phyloP scores from a whole-genome alignment of 805 yeast genomes.

The Zygosaccharomyces kombuchaensis region DNA sequence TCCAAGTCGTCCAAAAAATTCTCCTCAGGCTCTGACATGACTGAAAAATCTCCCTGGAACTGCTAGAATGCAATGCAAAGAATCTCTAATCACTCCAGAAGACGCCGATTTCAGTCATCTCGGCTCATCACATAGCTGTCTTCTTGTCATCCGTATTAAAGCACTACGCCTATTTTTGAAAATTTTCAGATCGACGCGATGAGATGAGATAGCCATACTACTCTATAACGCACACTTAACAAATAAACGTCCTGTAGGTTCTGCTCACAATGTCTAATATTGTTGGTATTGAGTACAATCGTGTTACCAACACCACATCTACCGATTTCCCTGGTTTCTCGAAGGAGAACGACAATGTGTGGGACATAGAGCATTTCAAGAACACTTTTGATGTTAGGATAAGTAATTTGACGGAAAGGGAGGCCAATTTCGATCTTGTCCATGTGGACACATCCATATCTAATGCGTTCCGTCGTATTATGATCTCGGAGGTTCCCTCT shows the following conservation, averaged over 20 bases:
- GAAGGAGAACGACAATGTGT: constrained; percentile 55
- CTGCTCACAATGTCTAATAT: constrained; percentile 43
- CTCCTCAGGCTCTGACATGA: constrained; percentile 8
- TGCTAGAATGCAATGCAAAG: background rate
- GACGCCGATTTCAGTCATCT: background rate
- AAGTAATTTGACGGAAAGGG: constrained; percentile 58
- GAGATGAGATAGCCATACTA: constrained; percentile 11
- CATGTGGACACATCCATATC: constrained; percentile 89
- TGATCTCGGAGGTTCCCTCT: constrained; percentile 95
- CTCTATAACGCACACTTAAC: background rate
- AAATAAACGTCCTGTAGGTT: background rate
- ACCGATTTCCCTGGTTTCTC: constrained; percentile 91
- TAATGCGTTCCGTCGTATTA: constrained; percentile 93
- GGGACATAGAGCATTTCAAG: constrained; percentile 82
- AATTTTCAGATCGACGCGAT: constrained; percentile 11
- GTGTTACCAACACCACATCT: constrained; percentile 84
- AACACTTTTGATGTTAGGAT: constrained; percentile 62
- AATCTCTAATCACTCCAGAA: background rate
- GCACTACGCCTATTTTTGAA: constrained; percentile 10
- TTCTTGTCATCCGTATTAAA: constrained; percentile 7
- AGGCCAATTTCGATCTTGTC: constrained; percentile 80
- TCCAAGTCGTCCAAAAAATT: constrained; percentile 36
- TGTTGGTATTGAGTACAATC: constrained; percentile 83
- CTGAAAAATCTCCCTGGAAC: background rate
- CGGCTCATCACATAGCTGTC: background rate